Evolutionary conservation across 2,329 filamentous ascomycete species (phyloP).

Genomic region (Apiospora pterosperma): DNA sequence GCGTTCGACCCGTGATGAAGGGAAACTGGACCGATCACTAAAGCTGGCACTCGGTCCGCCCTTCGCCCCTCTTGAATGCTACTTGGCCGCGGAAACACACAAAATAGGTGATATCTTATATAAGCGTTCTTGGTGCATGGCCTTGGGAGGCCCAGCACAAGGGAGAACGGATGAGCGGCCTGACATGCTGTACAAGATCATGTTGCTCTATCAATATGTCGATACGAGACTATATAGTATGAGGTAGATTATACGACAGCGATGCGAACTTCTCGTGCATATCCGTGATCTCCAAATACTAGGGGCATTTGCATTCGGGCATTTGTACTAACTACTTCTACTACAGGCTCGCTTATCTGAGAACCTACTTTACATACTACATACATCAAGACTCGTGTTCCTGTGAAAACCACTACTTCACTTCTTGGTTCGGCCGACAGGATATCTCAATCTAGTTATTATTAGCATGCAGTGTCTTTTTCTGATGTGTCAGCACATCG

Average conservation of each 20-base stretch:
- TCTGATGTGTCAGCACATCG: background rate
- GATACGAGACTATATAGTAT: background rate
- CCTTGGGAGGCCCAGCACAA: background rate
- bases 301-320: too few relatives aligned
- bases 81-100: background rate
- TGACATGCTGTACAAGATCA: background rate
- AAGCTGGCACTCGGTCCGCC: background rate
- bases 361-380: background rate
- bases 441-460: background rate
- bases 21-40: background rate
- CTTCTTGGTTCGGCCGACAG: background rate
- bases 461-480: background rate
- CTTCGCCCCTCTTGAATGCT: background rate
- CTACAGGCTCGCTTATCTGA: background rate
- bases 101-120: background rate
- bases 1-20: background rate
- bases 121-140: background rate
- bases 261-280: background rate
- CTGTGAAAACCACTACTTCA: background rate
- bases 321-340: too few relatives aligned
- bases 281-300: background rate
- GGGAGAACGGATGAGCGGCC: background rate
- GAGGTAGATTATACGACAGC: background rate
- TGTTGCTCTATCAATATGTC: background rate
- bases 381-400: background rate